A percentile compares a stretch with the other conserved stretches of the same genome.
Conservation (phyloP, 495 filamentous ascomycete genomes). For the Astrocystis sublimbata region DNA sequence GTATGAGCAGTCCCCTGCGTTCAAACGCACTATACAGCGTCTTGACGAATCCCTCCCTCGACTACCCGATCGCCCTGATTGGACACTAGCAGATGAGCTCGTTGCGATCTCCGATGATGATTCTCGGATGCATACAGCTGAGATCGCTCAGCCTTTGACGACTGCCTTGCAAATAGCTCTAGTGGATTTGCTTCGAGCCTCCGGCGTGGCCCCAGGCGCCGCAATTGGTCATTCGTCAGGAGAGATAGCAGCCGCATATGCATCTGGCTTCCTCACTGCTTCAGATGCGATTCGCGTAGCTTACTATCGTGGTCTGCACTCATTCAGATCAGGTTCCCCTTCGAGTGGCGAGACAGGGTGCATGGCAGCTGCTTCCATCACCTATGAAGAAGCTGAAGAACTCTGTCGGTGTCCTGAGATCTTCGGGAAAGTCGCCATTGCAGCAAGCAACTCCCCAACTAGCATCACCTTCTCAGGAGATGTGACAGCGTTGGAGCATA, state of each 20-base stretch:
- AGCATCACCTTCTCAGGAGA: slow-evolving; percentile 50
- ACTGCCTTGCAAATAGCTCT: slow-evolving; percentile 47
- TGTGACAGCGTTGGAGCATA: slow-evolving; percentile 27
- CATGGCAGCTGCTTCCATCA: slow-evolving; percentile 54
- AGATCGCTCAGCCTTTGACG: slow-evolving; percentile 45
- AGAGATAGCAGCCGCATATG: slow-evolving; percentile 50
- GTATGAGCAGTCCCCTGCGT: too few species aligned
- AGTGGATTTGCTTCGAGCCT: slow-evolving; percentile 43
- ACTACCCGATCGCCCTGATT: slow-evolving; percentile 20
- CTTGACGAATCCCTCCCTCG: slow-evolving; percentile 39
- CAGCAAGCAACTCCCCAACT: slow-evolving; percentile 43
- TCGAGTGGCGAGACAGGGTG: too few species aligned
- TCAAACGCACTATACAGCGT: too few species aligned
- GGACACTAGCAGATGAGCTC: slow-evolving; percentile 24
- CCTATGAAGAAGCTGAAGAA: slow-evolving; percentile 39
- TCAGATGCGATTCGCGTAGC: slow-evolving; percentile 47
- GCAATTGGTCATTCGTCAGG: slow-evolving; percentile 57
- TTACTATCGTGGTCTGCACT: too few species aligned
- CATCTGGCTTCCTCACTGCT: slow-evolving; percentile 29
- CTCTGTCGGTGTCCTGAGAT: slow-evolving; percentile 35
- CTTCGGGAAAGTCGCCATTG: slow-evolving; percentile 33
- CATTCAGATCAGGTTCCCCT: too few species aligned
- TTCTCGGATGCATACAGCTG: neutral
- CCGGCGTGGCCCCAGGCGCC: slow-evolving; percentile 43
- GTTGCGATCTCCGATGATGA: too few species aligned